Percentiles rank a stretch among this genome's conserved stretches.
Evolutionary conservation across 2,329 filamentous ascomycete species (phyloP).

Genomic region (Colletotrichum sp.): DNA sequence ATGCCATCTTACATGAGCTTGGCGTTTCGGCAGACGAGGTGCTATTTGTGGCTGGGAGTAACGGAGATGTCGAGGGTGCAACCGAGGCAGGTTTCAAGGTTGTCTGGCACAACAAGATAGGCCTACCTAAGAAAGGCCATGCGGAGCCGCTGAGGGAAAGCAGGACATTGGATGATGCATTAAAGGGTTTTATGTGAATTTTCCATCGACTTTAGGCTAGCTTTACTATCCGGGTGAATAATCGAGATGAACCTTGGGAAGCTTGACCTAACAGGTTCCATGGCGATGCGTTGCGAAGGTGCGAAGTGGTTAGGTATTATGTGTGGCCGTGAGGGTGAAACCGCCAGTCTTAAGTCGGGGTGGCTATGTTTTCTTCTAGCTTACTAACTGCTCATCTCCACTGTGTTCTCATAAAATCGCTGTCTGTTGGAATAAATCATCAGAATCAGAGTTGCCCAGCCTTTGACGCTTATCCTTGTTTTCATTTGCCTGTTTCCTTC

Average conservation of each 20-base stretch:
- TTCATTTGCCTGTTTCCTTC: neutral
- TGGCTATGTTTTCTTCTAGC: neutral
- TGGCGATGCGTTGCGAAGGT: neutral
- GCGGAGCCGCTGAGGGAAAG: neutral
- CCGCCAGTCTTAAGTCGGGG: neutral
- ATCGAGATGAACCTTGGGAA: neutral
- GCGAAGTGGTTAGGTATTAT: neutral
- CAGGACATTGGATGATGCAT: neutral
- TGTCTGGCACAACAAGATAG: neutral
- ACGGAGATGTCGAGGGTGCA: neutral
- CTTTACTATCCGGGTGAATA: neutral
- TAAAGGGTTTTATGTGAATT: neutral
- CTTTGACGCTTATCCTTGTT: neutral
- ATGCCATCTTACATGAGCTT: neutral
- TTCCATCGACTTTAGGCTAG: neutral
- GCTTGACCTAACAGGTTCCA: neutral
- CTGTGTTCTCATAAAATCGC: neutral
- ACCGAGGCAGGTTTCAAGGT: neutral
- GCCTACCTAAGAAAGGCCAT: neutral
- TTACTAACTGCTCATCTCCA: neutral
- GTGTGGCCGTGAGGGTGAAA: neutral
- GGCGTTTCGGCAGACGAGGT: neutral
- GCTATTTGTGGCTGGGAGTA: neutral
- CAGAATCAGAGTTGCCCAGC: neutral
- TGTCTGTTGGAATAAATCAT: neutral